Evolutionary conservation across 371 early-diverging fungal species (phyloP), one percentile per base, ranked within the genome.

Genomic region (Caulochytrium protostelioides): DNA sequence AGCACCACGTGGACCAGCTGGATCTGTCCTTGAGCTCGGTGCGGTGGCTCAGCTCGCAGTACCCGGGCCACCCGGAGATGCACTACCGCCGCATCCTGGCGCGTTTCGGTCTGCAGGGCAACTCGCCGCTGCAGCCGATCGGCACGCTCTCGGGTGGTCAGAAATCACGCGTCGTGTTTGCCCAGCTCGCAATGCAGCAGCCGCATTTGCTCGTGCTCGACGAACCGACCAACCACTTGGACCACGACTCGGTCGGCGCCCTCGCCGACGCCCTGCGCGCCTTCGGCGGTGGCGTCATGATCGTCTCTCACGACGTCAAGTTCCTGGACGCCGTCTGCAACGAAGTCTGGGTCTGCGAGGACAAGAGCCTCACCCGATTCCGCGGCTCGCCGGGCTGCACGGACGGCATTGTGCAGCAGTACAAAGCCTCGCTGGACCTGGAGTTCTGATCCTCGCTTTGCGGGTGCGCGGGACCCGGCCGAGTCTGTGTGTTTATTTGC

Each of bases 61-160:
- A 63, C 61, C 94, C 97, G 5, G 94, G 91, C 14, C 69, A 70
- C 50, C 65, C 69, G 8, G 91, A 91, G 39, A 91, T 92, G 53
- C 92, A 95, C 47, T 92, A 86, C 47, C 76, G 97, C 48, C 64
- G 89, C 16, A 75, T 83, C 40, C 53, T 97, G 40, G 97, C 86
- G 32, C 59, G 79, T 3, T 97, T 89, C 49, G 97, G 97, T 48
- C 74, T 97, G 37, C 79, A 90, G 19, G 97, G 97, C 13, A 85
- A 80, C 72, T 80, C 81, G 1, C 86, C 83, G 30, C 55, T 91
- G 57, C 90, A 90, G 50, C 69, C 77, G 16, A 86, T 97, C 54
- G 67, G 77, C 35, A 94, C 91, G 0, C 57, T 98, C 8, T 87
- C 89, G 35, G 99, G 97, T 52, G 99, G 99, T 44, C 98, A 98